Conservation (phyloP, 495 filamentous ascomycete genomes). For the Chaetomium cochliodes region DNA sequence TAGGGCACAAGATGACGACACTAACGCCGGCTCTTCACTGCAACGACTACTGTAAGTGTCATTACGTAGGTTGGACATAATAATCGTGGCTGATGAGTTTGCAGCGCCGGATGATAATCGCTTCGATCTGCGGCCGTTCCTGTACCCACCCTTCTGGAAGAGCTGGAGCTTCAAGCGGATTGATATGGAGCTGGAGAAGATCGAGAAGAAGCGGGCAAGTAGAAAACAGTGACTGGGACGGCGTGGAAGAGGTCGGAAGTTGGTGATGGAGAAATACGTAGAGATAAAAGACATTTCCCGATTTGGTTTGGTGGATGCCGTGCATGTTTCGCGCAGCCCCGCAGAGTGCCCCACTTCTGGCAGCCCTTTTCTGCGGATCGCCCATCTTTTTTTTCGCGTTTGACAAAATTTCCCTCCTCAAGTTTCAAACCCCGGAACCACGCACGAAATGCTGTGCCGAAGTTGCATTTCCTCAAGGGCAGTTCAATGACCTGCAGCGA, state of each 20-base stretch:
- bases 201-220: conserved; percentile 31
- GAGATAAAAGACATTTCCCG: background rate
- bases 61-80: background rate
- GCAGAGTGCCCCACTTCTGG: conserved; percentile 12
- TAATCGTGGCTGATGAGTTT: background rate
- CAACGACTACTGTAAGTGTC: conserved; percentile 36
- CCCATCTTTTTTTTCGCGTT: conserved; percentile 2
- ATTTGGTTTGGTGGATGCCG: background rate
- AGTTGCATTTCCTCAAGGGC: conserved; percentile 27
- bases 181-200: conserved; percentile 44
- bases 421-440: conserved; percentile 18
- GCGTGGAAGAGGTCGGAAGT: background rate
- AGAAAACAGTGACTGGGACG: conserved; percentile 4
- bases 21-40: conserved; percentile 56
- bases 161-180: conserved; percentile 56
- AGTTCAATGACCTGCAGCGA: conserved; percentile 31
- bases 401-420: conserved; percentile 22
- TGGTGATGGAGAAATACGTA: background rate
- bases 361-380: conserved; percentile 17
- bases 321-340: background rate
- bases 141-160: conserved; percentile 51
- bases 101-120: conserved; percentile 45
- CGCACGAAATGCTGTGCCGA: conserved; percentile 28
- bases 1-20: conserved; percentile 64
- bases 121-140: conserved; percentile 66